Conservation (phyloP, 106 monocot species). For the Dendrobium officinale region DNA sequence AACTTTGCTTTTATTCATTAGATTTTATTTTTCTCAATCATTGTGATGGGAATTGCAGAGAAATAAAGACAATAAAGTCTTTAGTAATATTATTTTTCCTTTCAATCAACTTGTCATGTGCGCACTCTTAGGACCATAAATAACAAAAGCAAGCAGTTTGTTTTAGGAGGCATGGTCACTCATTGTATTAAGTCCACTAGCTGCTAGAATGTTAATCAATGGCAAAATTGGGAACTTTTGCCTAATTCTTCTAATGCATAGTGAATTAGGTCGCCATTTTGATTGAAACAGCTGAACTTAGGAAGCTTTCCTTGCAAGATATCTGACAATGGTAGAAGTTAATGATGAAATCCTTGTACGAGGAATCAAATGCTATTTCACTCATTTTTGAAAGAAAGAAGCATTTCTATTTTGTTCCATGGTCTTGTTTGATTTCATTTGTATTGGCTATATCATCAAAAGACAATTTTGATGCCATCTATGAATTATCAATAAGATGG, state of each 20-base stretch:
- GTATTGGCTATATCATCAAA: background rate
- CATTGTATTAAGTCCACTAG: background rate
- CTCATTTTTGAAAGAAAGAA: background rate
- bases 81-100: background rate
- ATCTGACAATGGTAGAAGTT: background rate
- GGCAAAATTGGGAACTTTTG: background rate
- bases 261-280: background rate
- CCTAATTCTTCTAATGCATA: background rate
- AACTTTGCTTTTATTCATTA: background rate
- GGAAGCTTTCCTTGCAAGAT: background rate
- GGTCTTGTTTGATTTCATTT: background rate
- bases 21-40: background rate
- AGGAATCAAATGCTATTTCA: background rate
- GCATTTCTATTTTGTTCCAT: background rate
- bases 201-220: background rate
- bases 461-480: too few species aligned
- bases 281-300: background rate
- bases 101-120: background rate
- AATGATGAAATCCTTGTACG: background rate
- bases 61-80: background rate
- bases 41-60: background rate
- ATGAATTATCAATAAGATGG: too few species aligned
- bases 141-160: background rate
- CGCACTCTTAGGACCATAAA: background rate
- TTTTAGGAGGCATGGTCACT: background rate